A percentile compares a stretch with the other conserved stretches of the same genome.
phyloP scores from a whole-genome alignment of 495 filamentous ascomycete species.

The Podospora comata region DNA sequence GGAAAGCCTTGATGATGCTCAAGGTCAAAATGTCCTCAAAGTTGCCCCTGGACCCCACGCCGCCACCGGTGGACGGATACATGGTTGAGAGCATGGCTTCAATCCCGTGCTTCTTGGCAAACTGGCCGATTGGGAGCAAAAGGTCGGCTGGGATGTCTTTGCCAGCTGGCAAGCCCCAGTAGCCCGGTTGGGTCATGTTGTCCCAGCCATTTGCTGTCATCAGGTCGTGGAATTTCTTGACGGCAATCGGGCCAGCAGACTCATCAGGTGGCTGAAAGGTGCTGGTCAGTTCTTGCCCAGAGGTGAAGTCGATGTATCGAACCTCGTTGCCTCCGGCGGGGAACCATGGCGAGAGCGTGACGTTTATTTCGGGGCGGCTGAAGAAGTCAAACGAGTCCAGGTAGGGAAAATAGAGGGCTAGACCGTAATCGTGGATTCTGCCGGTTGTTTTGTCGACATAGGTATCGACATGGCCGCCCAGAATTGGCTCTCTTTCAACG shows the following conservation, averaged over 20 bases:
- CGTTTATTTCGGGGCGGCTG: slow-evolving; percentile 34
- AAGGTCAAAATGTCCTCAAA: slow-evolving; percentile 37
- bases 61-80: slow-evolving; percentile 24
- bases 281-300: slow-evolving; percentile 25
- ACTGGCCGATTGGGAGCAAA: slow-evolving; percentile 41
- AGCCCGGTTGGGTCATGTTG: slow-evolving; percentile 35
- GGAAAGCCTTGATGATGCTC: slow-evolving; percentile 38
- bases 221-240: slow-evolving; percentile 34
- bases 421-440: slow-evolving; percentile 38
- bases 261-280: slow-evolving; percentile 2
- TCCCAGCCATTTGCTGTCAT: slow-evolving; percentile 33
- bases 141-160: slow-evolving; percentile 41
- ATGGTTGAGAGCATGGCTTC: slow-evolving; percentile 34
- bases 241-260: slow-evolving; percentile 18
- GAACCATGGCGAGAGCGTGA: slow-evolving; percentile 13
- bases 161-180: slow-evolving; percentile 34
- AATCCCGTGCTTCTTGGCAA: slow-evolving; percentile 42
- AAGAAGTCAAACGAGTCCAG: slow-evolving; percentile 22
- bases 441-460: slow-evolving; percentile 33
- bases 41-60: slow-evolving; percentile 32
- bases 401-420: slow-evolving; percentile 26
- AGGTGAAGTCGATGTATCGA: slow-evolving; percentile 39
- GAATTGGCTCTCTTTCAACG: slow-evolving; percentile 38
- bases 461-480: slow-evolving; percentile 43
- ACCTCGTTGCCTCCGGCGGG: slow-evolving; percentile 19